Conservation (phyloP, 257 asterid species). For the Datura wrightii region DNA sequence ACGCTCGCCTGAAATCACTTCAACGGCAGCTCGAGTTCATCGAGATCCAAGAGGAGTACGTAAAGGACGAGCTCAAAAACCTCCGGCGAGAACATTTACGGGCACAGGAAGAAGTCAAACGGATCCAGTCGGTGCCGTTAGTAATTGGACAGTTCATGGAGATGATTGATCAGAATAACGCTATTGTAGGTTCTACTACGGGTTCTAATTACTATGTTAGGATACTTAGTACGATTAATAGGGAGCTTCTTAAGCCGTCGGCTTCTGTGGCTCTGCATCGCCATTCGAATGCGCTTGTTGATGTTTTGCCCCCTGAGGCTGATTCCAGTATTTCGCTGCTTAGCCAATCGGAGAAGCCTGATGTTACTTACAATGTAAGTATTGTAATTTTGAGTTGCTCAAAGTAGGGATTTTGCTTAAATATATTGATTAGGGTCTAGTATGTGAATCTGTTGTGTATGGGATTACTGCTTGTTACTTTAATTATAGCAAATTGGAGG, state of each 20-base stretch:
- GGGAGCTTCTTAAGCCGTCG: conserved; percentile 80
- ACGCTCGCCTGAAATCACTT: conserved; percentile 70
- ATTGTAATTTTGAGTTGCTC: neutral
- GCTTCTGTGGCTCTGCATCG: conserved; percentile 86
- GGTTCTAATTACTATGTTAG: conserved; percentile 82
- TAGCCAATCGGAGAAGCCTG: conserved; percentile 89
- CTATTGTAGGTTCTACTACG: conserved; percentile 81
- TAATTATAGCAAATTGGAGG: neutral
- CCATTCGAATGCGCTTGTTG: conserved; percentile 82
- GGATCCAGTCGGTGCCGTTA: conserved; percentile 86
- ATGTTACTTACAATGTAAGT: conserved; percentile 69
- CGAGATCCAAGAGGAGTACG: conserved; percentile 84
- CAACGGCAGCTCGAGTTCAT: conserved; percentile 77
- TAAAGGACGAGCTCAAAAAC: conserved; percentile 77
- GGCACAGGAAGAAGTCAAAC: conserved; percentile 86
- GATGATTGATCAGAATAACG: conserved; percentile 87
- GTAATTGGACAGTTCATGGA: conserved; percentile 93
- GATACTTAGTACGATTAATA: conserved; percentile 72
- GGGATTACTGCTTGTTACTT: neutral
- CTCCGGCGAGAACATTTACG: conserved; percentile 80
- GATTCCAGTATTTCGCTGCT: conserved; percentile 83
- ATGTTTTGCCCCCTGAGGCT: conserved; percentile 83
- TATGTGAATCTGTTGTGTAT: neutral
- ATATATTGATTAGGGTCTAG: conserved; percentile 9
- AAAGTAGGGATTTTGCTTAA: neutral